Base-by-base conservation (phyloP, 139 green algal species). In the Chlamydomonas urium region DNA sequence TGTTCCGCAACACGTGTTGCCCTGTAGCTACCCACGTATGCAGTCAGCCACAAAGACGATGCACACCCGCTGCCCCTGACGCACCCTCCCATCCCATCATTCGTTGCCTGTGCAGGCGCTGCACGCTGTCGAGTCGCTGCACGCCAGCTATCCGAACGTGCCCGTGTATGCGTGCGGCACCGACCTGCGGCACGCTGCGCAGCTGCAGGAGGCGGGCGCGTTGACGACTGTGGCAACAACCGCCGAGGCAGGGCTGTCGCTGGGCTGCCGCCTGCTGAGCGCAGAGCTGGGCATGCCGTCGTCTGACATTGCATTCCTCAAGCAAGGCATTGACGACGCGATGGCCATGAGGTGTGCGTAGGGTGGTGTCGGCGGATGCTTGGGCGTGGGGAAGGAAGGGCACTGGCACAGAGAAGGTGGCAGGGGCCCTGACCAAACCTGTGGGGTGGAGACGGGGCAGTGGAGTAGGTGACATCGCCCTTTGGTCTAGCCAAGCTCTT, bases 121-220 rank as follows among this genome's bases (percentile, higher is more conserved):
- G 28, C 31, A 78, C 3, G 82, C 89, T 0, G 89, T 97, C n/a
- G 71, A 83, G 50, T 66, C 63, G 2, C 66, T 96, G 53, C 74
- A 81, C 1, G 47, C 76, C 1, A 66, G 72, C 2, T 97, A 81
- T 69, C 85, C 82, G 0, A 73, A 79, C 2, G 88, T 97, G 59
- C 88, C 88, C 33, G 90, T 97, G 42, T 96, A 88, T 31, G 91
- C 82, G 2, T 69, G 84, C 8, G 92, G 91, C 24, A 60, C 87
- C 1, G 89, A 97, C 78, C 68, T 93, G 33, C 65, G 69, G 73
- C 78, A 65, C 19, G 78, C 36, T 14, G 47, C 36, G 33, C 60
- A 93, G 75, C 84, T 97, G 61, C 78, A 87, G 72, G 73, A 77
- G n/a, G 92, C 92, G n/a, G 92, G 92, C 34, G 92, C 87, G 32